Base-by-base conservation (phyloP, 305 asterid genomes). In the Rubia occidens region DNA sequence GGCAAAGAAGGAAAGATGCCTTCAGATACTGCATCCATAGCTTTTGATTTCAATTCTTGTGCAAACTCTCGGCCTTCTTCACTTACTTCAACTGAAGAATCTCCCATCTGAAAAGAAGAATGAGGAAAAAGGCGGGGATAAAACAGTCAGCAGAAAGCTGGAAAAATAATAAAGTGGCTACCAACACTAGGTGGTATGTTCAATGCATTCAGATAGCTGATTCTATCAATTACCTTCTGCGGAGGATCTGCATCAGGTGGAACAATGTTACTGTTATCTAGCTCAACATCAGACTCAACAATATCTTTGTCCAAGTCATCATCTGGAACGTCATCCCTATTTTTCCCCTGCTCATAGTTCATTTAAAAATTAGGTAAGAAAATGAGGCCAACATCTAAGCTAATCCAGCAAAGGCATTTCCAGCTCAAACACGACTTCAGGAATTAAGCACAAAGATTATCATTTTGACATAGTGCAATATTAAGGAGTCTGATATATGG, bases 221-320 rank as follows among this genome's bases (percentile, higher is more conserved):
- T 70, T 55, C 45, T 40, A 64, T 72, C 59, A 11, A 73, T 21
- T 69, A 90, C 97, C 91, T 82, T 83, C 75, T 78, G 81, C 18
- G 92, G 86, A 66, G 88, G 91, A 77, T 85, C 93, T 14, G 76
- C 79, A 65, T 90, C 93, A 17, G 95, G 91, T 64, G 81, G 81
- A 75, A 84, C 81, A n/a, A 84, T 75, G 67, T 84, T 87, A 37
- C 82, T 69, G 68, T 75, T 72, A 71, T 88, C 96, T 74, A 90
- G 64, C 78, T 90, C 97, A 29, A 90, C 80, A 74, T 88, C 91
- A 39, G 95, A 90, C 74, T 90, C 95, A 44, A 82, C 77, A 75
- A 87, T 82, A 0, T 86, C 87, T 29, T 80, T 86, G 15, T 76
- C 82, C 68, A 70, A 29, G 60, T 60, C 42, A 79, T 78, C 80